phyloP scores from a whole-genome alignment of 202 grass and related monocot species.

The Cymbopogon flexuosus region DNA sequence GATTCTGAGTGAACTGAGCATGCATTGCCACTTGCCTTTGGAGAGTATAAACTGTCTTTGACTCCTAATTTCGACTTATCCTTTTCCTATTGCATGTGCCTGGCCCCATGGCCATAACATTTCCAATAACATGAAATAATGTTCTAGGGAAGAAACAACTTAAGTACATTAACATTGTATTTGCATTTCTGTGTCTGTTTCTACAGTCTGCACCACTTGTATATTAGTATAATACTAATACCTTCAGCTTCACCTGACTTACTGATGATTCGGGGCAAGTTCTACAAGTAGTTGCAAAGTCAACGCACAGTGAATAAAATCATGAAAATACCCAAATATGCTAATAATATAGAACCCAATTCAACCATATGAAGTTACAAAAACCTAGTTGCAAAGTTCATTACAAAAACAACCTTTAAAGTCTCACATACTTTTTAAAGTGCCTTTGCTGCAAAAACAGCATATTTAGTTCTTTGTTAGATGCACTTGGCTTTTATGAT shows the following conservation, averaged over 20 bases:
- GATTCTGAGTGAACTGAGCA: not conserved
- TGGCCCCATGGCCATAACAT: not conserved
- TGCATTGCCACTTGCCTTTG: not conserved
- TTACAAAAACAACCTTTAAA: not conserved
- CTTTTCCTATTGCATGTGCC: not conserved
- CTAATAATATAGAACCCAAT: not conserved
- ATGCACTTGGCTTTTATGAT: not conserved
- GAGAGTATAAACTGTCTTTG: not conserved
- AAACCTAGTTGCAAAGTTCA: conserved; percentile 10
- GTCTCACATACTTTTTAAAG: not conserved
- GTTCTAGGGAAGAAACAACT: conserved; percentile 12
- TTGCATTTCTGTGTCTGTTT: not conserved
- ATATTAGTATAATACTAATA: not conserved
- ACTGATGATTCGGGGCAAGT: conserved; percentile 5
- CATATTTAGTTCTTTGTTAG: not conserved
- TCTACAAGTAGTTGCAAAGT: not conserved
- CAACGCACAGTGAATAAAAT: not conserved
- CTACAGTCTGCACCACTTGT: not conserved
- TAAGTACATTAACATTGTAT: not conserved
- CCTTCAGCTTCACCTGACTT: not conserved
- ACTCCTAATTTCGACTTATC: not conserved
- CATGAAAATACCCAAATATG: not conserved
- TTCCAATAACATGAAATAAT: not conserved
- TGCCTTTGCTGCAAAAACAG: not conserved
- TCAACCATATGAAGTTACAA: not conserved